Evolutionary conservation across 495 filamentous ascomycete species (phyloP).

Genomic region (Astrocystis sublimbata): DNA sequence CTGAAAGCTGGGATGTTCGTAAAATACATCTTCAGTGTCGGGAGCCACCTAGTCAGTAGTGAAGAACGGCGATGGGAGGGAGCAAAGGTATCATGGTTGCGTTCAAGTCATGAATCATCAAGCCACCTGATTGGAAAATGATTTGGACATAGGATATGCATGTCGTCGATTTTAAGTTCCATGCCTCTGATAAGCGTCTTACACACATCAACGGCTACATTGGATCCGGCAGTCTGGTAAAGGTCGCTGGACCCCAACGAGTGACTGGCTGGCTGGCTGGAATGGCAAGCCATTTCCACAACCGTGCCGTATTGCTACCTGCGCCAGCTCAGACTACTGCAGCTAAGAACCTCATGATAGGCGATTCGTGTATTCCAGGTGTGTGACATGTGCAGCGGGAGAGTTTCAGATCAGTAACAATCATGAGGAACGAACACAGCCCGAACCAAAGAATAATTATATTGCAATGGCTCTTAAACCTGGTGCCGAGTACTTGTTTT

Average conservation of each 20-base stretch:
- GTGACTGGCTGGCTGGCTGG: neutral
- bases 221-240: conserved; percentile 12
- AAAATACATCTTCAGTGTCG: neutral
- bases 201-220: neutral
- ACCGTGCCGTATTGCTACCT: neutral
- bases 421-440: no score
- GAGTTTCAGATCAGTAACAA: neutral
- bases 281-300: neutral
- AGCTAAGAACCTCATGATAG: neutral
- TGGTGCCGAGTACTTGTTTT: no score
- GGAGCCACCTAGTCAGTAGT: neutral
- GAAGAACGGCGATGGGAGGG: neutral
- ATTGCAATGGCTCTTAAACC: no score
- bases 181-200: no score
- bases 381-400: neutral
- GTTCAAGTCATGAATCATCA: neutral
- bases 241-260: conserved; percentile 14
- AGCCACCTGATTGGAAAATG: no score
- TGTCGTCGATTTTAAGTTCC: conserved; percentile 12
- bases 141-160: no score
- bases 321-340: neutral
- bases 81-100: neutral
- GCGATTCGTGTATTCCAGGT: neutral
- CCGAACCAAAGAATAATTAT: no score
- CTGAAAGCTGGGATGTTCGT: no score